phyloP scores from a whole-genome alignment of 495 filamentous ascomycete species.

The Entonaema liquescens region DNA sequence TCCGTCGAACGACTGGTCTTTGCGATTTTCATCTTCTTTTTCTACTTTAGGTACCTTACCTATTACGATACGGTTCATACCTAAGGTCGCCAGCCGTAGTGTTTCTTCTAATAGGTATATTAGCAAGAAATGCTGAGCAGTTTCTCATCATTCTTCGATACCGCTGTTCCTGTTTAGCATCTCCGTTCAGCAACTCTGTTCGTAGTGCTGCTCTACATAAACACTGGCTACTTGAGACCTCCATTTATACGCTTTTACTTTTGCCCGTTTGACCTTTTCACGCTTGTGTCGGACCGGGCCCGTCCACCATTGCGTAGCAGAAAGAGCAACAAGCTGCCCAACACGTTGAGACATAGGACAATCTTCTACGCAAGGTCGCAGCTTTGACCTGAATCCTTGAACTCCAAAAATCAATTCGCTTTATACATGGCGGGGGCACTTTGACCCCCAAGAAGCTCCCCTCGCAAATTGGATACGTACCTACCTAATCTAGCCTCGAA shows the following conservation, averaged over 20 bases:
- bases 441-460: background rate
- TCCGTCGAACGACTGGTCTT: background rate
- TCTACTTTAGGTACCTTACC: background rate
- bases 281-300: background rate
- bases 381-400: background rate
- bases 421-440: constrained; percentile 5
- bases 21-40: background rate
- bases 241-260: background rate
- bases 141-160: background rate
- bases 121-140: background rate
- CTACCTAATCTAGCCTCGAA: background rate
- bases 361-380: background rate
- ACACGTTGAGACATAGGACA: background rate
- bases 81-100: background rate
- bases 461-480: constrained; percentile 11
- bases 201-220: background rate
- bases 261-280: background rate
- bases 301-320: background rate
- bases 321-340: background rate
- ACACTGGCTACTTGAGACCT: constrained; percentile 2
- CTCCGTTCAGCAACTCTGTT: too few species aligned
- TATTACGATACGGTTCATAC: background rate
- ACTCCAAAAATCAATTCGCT: background rate
- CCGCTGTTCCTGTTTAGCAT: too few species aligned
- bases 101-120: background rate